Evolutionary conservation across 73 alveolate species (phyloP).

Genomic region (Paraurostyla sp.): DNA sequence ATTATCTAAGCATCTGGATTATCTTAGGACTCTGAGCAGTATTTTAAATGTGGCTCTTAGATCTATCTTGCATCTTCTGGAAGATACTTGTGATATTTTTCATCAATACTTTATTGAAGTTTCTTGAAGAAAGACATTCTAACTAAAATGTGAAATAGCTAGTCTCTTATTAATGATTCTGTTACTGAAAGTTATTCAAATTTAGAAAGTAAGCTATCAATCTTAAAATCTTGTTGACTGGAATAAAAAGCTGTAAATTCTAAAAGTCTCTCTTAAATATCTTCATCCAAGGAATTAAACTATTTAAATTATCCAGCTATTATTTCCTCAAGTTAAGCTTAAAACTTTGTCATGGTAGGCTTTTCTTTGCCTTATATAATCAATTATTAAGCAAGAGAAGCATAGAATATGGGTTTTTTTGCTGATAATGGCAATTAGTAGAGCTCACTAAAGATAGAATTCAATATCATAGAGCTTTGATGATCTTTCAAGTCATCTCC

Average conservation of each 20-base stretch:
- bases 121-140: slow-evolving; percentile 39
- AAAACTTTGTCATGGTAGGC: neutral
- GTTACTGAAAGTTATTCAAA: neutral
- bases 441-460: neutral
- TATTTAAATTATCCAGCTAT: neutral
- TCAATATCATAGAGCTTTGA: neutral
- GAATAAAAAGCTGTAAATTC: slow-evolving; percentile 1
- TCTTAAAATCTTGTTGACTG: slow-evolving; percentile 32
- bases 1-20: slow-evolving; percentile 47
- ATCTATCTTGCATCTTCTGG: neutral
- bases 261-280: neutral
- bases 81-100: neutral
- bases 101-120: neutral
- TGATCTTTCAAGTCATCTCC: neutral
- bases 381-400: neutral
- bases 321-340: neutral
- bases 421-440: neutral
- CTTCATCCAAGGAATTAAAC: neutral
- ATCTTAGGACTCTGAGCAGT: slow-evolving; percentile 20
- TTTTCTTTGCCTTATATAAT: neutral
- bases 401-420: slow-evolving; percentile 17
- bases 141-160: neutral
- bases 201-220: neutral
- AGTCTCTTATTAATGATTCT: neutral
- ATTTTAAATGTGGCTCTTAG: neutral